Percentiles rank a stretch among this genome's conserved stretches.
Evolutionary conservation across 805 yeast genomes (phyloP).

Genomic region (Candida pini): DNA sequence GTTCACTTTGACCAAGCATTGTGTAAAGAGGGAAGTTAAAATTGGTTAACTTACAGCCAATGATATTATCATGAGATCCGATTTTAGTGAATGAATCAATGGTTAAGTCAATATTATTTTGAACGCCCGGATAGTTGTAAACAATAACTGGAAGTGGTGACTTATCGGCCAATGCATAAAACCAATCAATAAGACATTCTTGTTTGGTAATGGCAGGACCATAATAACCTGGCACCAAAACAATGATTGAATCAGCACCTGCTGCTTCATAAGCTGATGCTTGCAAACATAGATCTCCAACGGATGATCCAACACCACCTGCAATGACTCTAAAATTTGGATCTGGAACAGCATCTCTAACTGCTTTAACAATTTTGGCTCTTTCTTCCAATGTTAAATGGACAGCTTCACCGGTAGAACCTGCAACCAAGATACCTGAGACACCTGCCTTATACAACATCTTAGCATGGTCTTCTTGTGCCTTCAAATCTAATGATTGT

Average conservation of each 20-base stretch:
- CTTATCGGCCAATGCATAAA: slow-evolving; percentile 34
- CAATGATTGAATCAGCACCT: slow-evolving; percentile 34
- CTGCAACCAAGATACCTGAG: slow-evolving; percentile 41
- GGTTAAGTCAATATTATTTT: slow-evolving; percentile 32
- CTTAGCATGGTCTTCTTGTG: slow-evolving; percentile 42
- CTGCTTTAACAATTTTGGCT: slow-evolving; percentile 23
- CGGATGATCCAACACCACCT: slow-evolving; percentile 42
- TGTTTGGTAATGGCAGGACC: slow-evolving; percentile 38
- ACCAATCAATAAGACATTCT: slow-evolving; percentile 41
- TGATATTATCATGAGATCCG: slow-evolving; percentile 37
- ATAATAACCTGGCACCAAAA: slow-evolving; percentile 44
- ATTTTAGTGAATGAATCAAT: slow-evolving; percentile 34
- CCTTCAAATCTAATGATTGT: slow-evolving; percentile 32
- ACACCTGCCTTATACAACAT: slow-evolving; percentile 39
- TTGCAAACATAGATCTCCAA: slow-evolving; percentile 38
- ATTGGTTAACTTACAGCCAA: slow-evolving; percentile 49
- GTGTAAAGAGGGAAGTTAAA: slow-evolving; percentile 43
- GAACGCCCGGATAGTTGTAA: slow-evolving; percentile 43
- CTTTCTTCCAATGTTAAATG: slow-evolving; percentile 43
- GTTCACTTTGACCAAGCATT: slow-evolving; percentile 38
- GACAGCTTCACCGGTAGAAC: slow-evolving; percentile 53
- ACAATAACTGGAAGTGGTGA: slow-evolving; percentile 37
- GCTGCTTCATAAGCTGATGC: slow-evolving; percentile 28
- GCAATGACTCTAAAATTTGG: slow-evolving; percentile 35
- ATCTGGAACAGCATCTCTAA: slow-evolving; percentile 34